Conservation (phyloP, 2,329 filamentous ascomycete species). For the Alternaria arborescens region DNA sequence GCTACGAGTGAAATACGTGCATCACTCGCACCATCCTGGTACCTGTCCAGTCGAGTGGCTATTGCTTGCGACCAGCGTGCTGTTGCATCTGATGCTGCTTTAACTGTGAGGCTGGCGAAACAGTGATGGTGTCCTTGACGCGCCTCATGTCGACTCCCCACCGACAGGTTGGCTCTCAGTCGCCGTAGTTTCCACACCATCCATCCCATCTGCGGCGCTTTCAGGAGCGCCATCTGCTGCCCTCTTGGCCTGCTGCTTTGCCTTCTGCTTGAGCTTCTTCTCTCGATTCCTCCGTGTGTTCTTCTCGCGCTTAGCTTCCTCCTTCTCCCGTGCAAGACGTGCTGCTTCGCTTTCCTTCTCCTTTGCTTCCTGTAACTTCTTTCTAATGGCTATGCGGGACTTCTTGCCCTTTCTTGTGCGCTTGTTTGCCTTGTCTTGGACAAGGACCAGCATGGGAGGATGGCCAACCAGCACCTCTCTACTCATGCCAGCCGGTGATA, state of each 20-base stretch:
- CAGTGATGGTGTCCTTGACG: background rate
- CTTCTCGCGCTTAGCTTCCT: slow-evolving; percentile 48
- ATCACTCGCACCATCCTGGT: background rate
- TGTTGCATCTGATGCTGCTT: background rate
- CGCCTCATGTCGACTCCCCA: slow-evolving; percentile 4
- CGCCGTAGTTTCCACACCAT: background rate
- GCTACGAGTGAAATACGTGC: background rate
- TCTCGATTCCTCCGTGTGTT: slow-evolving; percentile 48
- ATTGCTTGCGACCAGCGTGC: background rate
- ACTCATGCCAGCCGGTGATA: slow-evolving; percentile 42
- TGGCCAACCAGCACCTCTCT: slow-evolving; percentile 44
- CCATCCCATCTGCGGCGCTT: slow-evolving; percentile 7
- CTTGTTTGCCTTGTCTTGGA: slow-evolving; percentile 37
- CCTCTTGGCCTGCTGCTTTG: slow-evolving; percentile 47
- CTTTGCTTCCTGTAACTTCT: slow-evolving; percentile 40
- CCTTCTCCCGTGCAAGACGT: slow-evolving; percentile 41
- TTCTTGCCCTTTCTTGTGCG: slow-evolving; percentile 48
- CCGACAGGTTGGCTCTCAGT: background rate
- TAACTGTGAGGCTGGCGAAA: background rate
- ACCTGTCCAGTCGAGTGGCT: background rate
- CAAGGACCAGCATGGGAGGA: slow-evolving; percentile 26
- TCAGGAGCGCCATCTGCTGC: slow-evolving; percentile 9
- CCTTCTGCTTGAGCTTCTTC: slow-evolving; percentile 51
- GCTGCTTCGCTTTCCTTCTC: slow-evolving; percentile 36
- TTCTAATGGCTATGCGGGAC: slow-evolving; percentile 44